Conservation (phyloP, 768 basidiomycete species). For the Stropharia rugosoannulata region DNA sequence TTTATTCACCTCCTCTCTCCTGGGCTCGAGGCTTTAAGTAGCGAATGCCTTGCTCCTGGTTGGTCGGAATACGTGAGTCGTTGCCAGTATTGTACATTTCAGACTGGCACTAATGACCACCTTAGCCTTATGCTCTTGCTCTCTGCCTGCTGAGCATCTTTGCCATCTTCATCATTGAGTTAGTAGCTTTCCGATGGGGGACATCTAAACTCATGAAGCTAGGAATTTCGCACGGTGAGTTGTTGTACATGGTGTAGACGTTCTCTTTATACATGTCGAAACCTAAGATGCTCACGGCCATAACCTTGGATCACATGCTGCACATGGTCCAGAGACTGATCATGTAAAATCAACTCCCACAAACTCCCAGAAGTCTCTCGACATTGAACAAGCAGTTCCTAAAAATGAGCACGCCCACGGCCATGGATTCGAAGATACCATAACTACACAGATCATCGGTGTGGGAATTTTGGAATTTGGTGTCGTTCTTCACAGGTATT, state of each 20-base stretch:
- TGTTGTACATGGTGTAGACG: slow-evolving; percentile 1
- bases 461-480: slow-evolving; percentile 94
- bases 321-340: slow-evolving; percentile 66
- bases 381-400: slow-evolving; percentile 29
- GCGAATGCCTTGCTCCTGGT: slow-evolving; percentile 62
- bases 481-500: slow-evolving; percentile 77
- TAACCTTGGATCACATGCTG: slow-evolving; percentile 52
- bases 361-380: slow-evolving; percentile 20
- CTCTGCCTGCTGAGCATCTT: slow-evolving; percentile 83
- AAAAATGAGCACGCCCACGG: slow-evolving; percentile 6
- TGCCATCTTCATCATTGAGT: slow-evolving; percentile 78
- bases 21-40: slow-evolving; percentile 67
- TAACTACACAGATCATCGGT: slow-evolving; percentile 75
- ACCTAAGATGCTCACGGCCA: slow-evolving; percentile 68
- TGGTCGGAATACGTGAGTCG: slow-evolving; percentile 77
- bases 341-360: slow-evolving; percentile 8
- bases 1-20: slow-evolving; percentile 85
- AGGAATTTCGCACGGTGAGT: slow-evolving; percentile 62
- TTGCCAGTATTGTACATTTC: not conserved
- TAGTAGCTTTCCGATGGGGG: slow-evolving; percentile 88
- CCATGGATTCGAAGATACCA: slow-evolving; percentile 35
- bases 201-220: slow-evolving; percentile 65
- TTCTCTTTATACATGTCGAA: not conserved
- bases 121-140: slow-evolving; percentile 79
- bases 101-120: not conserved